A percentile compares a stretch with the other conserved stretches of the same genome.
phyloP scores from a whole-genome alignment of 2,329 filamentous ascomycete genomes.

The Hypoxylon sp. region DNA sequence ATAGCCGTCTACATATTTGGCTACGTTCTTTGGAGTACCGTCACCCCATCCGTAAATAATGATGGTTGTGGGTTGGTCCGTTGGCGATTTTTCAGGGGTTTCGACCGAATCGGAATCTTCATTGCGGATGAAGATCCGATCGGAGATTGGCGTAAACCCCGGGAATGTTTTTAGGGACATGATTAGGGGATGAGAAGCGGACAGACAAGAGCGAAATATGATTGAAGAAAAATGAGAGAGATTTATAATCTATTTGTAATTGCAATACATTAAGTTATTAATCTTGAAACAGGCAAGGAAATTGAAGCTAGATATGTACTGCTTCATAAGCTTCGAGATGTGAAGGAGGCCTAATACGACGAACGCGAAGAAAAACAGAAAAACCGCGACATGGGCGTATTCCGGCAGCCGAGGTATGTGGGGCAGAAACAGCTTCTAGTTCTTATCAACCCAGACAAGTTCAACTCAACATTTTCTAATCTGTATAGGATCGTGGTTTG shows the following conservation, averaged over 20 bases:
- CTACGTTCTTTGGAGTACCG: constrained; percentile 67
- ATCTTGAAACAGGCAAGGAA: not conserved
- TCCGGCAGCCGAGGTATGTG: constrained; percentile 4
- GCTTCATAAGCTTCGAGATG: not conserved
- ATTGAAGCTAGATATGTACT: not conserved
- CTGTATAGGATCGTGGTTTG: not conserved
- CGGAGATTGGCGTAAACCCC: constrained; percentile 64
- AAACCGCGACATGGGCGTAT: not conserved
- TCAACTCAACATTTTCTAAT: constrained; percentile 1
- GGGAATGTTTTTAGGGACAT: constrained; percentile 53
- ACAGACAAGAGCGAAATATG: not conserved
- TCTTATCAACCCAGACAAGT: not conserved
- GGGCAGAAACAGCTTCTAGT: not conserved
- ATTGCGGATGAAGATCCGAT: constrained; percentile 64
- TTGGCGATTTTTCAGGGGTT: constrained; percentile 18
- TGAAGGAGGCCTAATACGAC: not conserved
- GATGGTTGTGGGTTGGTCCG: constrained; percentile 61
- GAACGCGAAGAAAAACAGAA: not conserved
- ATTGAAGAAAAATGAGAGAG: not conserved
- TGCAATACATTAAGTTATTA: not conserved
- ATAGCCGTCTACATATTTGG: constrained; percentile 70
- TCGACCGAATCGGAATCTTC: constrained; percentile 50
- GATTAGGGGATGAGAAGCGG: not conserved
- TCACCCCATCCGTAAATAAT: constrained; percentile 73
- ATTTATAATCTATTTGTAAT: not conserved